Base-by-base conservation (phyloP, 192 early-diverging fungal species). In the Oehlia diaphana region DNA sequence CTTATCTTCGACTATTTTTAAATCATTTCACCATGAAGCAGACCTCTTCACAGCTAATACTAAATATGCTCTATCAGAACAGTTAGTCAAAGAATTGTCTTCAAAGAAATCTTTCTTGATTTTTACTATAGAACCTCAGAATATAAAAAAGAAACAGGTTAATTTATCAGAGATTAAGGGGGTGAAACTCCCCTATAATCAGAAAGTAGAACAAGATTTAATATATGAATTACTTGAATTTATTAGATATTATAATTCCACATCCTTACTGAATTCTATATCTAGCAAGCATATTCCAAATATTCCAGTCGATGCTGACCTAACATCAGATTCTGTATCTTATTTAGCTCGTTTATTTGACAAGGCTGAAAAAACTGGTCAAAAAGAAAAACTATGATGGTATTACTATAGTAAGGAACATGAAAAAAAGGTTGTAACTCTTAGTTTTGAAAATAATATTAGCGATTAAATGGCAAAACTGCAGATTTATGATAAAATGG, bases 281-380 rank as follows among this genome's bases (percentile, higher is more conserved):
- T 70, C 68, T 70, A 33, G 21, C 31, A 70, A 70, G 39, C 68
- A 70, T 31, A 70, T 70, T 70, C 68, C 14, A 31, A 37, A 70
- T 70, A n/a, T 70, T 8, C 68, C 31, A 31, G 21, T 31, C 21
- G 0, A 39, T 1, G 5, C n/a, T 44, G 35, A 70, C 6, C 31
- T 70, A 70, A 70, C 68, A 42, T 1, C 68, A 33, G 68, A 37
- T 70, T 70, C 33, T 70, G 68, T 33, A 70, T 8, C 9, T 31
- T 6, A 70, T 70, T 70, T 70, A 33, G 28, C 35, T 19, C 35
- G 47, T 71, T 71, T 71, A 71, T 71, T 71, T 0, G 69, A 71
- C 69, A 71, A 71, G 35, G 37, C 69, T 71, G n/a, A 71, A 71
- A 71, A 71, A 44, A 71, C 69, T 44, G 14, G 69, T 35, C 69